Evolutionary conservation across 371 early-diverging fungal species (phyloP).

Genomic region (Phascolomyces articulosus): DNA sequence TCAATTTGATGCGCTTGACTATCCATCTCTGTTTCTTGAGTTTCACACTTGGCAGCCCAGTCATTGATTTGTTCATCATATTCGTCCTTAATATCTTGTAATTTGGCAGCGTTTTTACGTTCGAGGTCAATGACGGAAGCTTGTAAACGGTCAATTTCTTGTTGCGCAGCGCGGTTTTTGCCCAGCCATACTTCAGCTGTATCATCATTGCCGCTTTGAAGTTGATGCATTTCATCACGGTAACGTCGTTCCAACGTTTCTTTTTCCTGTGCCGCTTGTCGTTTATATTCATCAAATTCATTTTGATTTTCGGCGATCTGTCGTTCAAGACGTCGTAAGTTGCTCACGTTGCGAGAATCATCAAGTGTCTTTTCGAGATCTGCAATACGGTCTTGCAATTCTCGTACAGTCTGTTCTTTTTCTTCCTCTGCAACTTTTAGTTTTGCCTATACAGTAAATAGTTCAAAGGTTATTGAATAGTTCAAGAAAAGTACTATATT

Average conservation of each 20-base stretch:
- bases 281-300: constrained; percentile 31
- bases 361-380: constrained; percentile 17
- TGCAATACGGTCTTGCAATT: constrained; percentile 17
- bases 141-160: constrained; percentile 33
- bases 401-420: neutral
- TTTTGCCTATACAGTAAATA: neutral
- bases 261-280: constrained; percentile 21
- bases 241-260: constrained; percentile 39
- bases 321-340: constrained; percentile 32
- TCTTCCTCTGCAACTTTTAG: neutral
- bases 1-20: constrained; percentile 32
- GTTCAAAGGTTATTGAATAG: neutral
- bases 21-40: constrained; percentile 24
- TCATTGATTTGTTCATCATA: constrained; percentile 15
- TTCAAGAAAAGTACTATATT: too few species aligned
- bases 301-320: constrained; percentile 25
- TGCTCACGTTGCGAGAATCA: constrained; percentile 24
- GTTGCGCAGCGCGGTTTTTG: constrained; percentile 38
- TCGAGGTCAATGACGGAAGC: constrained; percentile 18
- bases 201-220: constrained; percentile 45
- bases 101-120: constrained; percentile 10
- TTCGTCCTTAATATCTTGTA: constrained; percentile 6
- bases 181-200: constrained; percentile 48
- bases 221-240: constrained; percentile 40
- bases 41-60: constrained; percentile 21